These are phyloP conservation scores for Colletotrichum cordylinicola DNA, from an alignment of 2,329 filamentous ascomycete species.

Conservation along the genomic window DNA sequence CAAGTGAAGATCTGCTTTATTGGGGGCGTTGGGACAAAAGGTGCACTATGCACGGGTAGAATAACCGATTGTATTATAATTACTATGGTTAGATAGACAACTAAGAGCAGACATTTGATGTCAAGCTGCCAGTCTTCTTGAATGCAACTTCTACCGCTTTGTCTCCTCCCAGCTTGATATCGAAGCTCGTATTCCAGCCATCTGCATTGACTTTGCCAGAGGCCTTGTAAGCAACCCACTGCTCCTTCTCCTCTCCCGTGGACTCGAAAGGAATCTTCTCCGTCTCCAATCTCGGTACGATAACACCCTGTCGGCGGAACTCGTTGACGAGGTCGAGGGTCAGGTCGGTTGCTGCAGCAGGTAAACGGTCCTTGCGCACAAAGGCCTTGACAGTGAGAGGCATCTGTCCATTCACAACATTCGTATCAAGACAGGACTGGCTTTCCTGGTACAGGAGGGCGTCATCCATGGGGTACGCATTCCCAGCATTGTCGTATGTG, in stretches of 20 bases:
- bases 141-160: background rate
- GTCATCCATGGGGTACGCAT: conserved; percentile 25
- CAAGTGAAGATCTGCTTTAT: background rate
- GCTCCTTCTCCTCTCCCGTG: background rate
- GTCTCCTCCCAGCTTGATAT: conserved; percentile 8
- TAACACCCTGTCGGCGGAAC: conserved; percentile 9
- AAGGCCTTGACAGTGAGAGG: background rate
- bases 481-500: conserved; percentile 25
- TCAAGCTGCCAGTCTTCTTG: background rate
- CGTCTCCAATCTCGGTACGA: conserved; percentile 9
- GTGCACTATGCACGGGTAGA: background rate
- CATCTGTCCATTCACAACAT: background rate
- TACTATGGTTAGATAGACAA: background rate
- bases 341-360: background rate
- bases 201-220: background rate
- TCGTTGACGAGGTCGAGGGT: conserved; percentile 12
- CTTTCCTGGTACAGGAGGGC: conserved; percentile 21
- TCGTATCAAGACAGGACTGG: conserved; percentile 21
- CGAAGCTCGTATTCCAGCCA: conserved; percentile 16
- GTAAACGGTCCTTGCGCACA: conserved; percentile 1
- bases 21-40: background rate
- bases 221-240: conserved; percentile 14
- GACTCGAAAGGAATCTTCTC: conserved; percentile 9
- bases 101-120: background rate
- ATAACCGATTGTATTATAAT: background rate